phyloP scores from a whole-genome alignment of 2,329 filamentous ascomycete species.

The Aureobasidium sp. region DNA sequence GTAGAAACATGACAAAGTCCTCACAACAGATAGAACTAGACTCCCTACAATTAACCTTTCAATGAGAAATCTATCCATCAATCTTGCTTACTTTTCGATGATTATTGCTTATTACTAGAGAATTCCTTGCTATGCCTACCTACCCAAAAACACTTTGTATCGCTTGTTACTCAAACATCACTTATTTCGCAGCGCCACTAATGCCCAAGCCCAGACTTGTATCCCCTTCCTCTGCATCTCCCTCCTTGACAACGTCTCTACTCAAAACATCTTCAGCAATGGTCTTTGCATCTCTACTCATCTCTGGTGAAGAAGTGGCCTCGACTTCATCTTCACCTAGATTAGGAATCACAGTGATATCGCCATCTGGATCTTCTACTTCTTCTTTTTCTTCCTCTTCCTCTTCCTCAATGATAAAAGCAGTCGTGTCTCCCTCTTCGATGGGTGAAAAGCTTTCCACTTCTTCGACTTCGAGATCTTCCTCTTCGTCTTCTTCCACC shows the following conservation, averaged over 20 bases:
- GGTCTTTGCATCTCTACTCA: neutral
- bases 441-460: conserved; percentile 53
- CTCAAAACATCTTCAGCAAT: neutral
- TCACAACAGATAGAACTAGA: too few species aligned
- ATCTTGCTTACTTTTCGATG: neutral
- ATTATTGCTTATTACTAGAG: neutral
- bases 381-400: neutral
- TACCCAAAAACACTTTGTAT: neutral
- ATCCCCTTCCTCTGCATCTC: neutral
- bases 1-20: too few species aligned
- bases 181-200: neutral
- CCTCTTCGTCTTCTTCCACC: conserved; percentile 18
- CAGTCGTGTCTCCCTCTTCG: conserved; percentile 18
- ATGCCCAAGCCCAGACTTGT: neutral
- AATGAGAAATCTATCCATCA: neutral
- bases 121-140: neutral
- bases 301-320: neutral
- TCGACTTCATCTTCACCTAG: neutral
- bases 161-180: neutral
- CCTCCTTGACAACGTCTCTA: neutral
- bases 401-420: neutral
- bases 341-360: neutral
- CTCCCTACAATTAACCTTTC: too few species aligned
- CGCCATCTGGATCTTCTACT: neutral
- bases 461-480: conserved; percentile 39